Evolutionary conservation across 1,284 basidiomycete genomes (phyloP), one percentile per base, ranked within the genome.

Genomic region (Athelia sp.): DNA sequence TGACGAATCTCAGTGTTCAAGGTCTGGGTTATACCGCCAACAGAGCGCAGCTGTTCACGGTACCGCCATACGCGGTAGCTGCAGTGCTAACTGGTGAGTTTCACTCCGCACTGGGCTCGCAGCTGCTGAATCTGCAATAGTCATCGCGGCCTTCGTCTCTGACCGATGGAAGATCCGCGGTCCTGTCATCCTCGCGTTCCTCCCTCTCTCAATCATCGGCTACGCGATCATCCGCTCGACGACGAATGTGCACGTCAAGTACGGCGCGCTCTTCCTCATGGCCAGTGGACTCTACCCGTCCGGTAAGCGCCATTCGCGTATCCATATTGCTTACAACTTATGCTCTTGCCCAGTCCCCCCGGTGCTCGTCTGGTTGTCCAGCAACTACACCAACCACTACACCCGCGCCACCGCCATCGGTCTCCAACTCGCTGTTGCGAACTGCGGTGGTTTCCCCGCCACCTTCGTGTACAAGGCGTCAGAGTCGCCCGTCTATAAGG

Each of bases 1-100:
- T 29, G 26, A 29, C 13, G 26, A 13, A 81, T 83, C 26, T 29
- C 26, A 29, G 26, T 48, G 70, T 82, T 8, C 54, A 72, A 15
- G 79, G 78, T 2, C 65, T 84, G 3, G 76, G 77, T 11, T 82
- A 74, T 52, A 62, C 65, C 1, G 81, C 79, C 2, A 66, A 65
- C 26, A 56, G 61, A 19, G 81, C 80, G 1, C 81, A 84, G 56
- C 60, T 82, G 26, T 77, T 76, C 57, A 82, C 80, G 44, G 80
- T 81, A 1, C 79, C 80, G 3, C 80, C 80, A 6, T 83, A 82
- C 54, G 75, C 80, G 34, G 79, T 80, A 18, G 81, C 80, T 6
- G 72, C 70, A 3, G 72, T 81, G 52, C 62, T 82, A 15, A 82
- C 80, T 56, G 71, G 74, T 73, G 50, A 49, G 54, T 53, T 10